phyloP scores from a whole-genome alignment of 140 eudicot genomes.

The Ambrosia hybrid region DNA sequence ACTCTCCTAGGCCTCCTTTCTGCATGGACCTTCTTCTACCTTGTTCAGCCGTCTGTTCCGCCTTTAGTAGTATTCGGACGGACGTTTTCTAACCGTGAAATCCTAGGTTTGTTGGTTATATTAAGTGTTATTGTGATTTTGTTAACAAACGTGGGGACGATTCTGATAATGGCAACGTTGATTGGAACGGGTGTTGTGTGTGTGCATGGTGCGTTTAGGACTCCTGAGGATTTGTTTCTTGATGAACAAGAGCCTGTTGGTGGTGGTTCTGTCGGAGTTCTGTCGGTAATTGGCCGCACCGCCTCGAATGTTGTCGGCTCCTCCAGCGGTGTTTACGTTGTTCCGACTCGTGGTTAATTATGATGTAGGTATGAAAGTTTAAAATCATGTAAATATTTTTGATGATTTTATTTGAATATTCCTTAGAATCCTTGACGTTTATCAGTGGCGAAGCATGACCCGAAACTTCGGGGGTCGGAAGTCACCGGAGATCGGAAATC shows the following conservation, averaged over 20 bases:
- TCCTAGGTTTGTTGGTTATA: constrained; percentile 35
- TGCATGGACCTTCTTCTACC: constrained; percentile 57
- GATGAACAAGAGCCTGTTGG: constrained; percentile 41
- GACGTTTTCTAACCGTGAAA: constrained; percentile 43
- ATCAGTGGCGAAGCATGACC: too few relatives aligned
- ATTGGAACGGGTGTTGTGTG: constrained; percentile 40
- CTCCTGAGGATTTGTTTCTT: constrained; percentile 54
- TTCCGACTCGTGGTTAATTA: too few relatives aligned
- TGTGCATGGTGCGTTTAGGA: constrained; percentile 52
- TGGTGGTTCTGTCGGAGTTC: constrained; percentile 27
- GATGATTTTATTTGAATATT: too few relatives aligned
- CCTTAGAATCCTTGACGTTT: too few relatives aligned
- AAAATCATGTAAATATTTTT: too few relatives aligned
- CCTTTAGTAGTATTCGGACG: constrained; percentile 41
- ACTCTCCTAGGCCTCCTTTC: constrained; percentile 45
- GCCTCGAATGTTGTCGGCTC: constrained; percentile 3
- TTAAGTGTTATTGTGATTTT: constrained; percentile 32
- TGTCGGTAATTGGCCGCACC: constrained; percentile 41
- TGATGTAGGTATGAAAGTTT: too few relatives aligned
- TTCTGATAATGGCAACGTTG: constrained; percentile 40
- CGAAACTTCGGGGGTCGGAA: too few relatives aligned
- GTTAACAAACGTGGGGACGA: constrained; percentile 44
- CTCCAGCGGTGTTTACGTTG: too few relatives aligned
- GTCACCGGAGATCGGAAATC: too few relatives aligned
- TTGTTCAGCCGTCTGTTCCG: constrained; percentile 48